phyloP scores from a whole-genome alignment of 371 early-diverging fungal genomes.

The Haplosporangium sp. region DNA sequence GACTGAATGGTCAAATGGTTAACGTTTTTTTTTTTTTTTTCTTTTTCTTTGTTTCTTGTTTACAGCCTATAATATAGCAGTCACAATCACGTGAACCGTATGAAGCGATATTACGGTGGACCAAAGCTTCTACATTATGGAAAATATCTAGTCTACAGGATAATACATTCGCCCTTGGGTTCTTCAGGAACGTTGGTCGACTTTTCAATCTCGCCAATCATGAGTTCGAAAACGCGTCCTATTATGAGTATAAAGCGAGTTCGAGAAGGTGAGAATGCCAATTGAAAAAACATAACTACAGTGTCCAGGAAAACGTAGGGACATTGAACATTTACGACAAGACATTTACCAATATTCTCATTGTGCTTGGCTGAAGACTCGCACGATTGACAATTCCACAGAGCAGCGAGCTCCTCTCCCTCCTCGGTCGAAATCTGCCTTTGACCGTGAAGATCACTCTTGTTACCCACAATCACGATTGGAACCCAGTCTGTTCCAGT shows the following conservation, averaged over 20 bases:
- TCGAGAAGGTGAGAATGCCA: constrained; percentile 2
- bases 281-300: neutral
- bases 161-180: constrained; percentile 65
- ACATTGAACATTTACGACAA: constrained; percentile 16
- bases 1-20: neutral
- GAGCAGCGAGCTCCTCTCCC: constrained; percentile 77
- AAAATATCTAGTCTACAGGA: constrained; percentile 45
- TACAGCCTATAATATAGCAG: neutral
- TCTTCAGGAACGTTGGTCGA: constrained; percentile 69
- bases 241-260: neutral
- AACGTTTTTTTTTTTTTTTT: neutral
- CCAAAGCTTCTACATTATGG: neutral
- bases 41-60: constrained; percentile 6
- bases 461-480: constrained; percentile 94
- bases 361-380: constrained; percentile 95
- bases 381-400: constrained; percentile 87
- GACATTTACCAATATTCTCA: constrained; percentile 81
- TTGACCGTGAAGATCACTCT: constrained; percentile 86
- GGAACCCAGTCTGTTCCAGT: constrained; percentile 92
- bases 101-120: neutral
- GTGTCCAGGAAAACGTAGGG: neutral
- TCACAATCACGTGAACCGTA: neutral
- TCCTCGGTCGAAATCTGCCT: constrained; percentile 86
- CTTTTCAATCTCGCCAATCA: constrained; percentile 78
- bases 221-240: constrained; percentile 76